Evolutionary conservation across 2,329 filamentous ascomycete genomes (phyloP).

Genomic region (Aspergillus fumigatiaffinis): DNA sequence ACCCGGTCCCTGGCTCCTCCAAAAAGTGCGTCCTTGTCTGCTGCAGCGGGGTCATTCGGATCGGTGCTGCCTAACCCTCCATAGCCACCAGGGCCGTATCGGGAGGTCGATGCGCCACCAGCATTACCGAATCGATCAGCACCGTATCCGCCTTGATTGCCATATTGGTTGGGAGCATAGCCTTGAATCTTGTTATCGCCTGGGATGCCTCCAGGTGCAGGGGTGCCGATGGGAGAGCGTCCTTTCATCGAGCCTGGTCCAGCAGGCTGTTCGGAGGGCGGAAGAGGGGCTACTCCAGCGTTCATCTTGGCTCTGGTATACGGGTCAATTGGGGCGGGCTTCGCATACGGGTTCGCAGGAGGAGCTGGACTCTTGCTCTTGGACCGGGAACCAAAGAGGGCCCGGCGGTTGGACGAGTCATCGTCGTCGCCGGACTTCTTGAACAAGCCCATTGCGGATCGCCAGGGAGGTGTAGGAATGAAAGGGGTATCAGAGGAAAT

Average conservation of each 20-base stretch:
- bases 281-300: conserved; percentile 36
- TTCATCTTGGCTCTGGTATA: conserved; percentile 51
- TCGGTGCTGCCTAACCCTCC: conserved; percentile 51
- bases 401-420: conserved; percentile 48
- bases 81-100: conserved; percentile 50
- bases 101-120: conserved; percentile 42
- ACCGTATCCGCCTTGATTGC: conserved; percentile 48
- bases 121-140: conserved; percentile 50
- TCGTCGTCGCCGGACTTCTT: conserved; percentile 46
- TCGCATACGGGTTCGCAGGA: conserved; percentile 55
- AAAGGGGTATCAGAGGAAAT: not conserved
- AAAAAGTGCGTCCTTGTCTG: conserved; percentile 57
- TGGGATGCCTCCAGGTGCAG: conserved; percentile 24
- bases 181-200: conserved; percentile 34
- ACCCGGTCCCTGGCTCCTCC: conserved; percentile 52
- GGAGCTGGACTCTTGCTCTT: conserved; percentile 53
- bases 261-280: conserved; percentile 29
- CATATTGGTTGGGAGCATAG: conserved; percentile 40
- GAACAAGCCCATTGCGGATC: conserved; percentile 1
- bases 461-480: not conserved
- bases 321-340: conserved; percentile 50
- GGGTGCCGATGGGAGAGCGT: conserved; percentile 15
- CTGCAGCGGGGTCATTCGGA: conserved; percentile 47
- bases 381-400: conserved; percentile 56
- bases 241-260: conserved; percentile 1